Base-by-base conservation (phyloP, 192 early-diverging fungal genomes). In the Rhizophagus prolifer region DNA sequence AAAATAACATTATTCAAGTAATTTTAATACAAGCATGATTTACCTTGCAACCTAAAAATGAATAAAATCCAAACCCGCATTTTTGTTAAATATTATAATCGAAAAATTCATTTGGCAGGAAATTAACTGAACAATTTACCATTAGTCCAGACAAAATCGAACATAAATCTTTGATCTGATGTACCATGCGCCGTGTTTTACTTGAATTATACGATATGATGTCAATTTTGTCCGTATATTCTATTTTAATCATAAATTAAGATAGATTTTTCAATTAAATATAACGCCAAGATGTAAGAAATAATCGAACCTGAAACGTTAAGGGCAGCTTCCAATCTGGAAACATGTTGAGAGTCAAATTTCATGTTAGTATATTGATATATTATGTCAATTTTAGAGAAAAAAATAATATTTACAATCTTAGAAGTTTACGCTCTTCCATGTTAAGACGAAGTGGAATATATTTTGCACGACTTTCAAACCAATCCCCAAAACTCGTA, bases 131-230 rank as follows among this genome's bases (percentile, higher is more conserved):
- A 34, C 1, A 23, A 72, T 67, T 63, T 61, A 98, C 80, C 38
- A 96, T 90, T 5, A 98, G 87, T 5, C 98, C 98, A 30, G 93
- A 93, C 38, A 99, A 85, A 54, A 98, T 96, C 13, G 95, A 92
- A 79, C 98, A 99, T 31, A 99, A 86, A 78, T 98, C 97, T 69
- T 94, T 94, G 81, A 99, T 98, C 81, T 99, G 98, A 58, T 86
- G 85, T 4, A 99, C 93, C 34, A 95, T 96, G 38, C 97, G 92
- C 82, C 93, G 94, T 31, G 90, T 79, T 80, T 97, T 97, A 87
- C 85, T 93, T 30, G 86, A 87, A 77, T 12, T 44, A 44, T 94
- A 94, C 31, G 88, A 89, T 30, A 97, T 83, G 41, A 85, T 84
- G 70, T 89, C 88, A 70, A 87, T 86, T 46, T 86, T 86, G 77